phyloP scores from a whole-genome alignment of 306 rosid species.

The Cucurbita moschata region DNA sequence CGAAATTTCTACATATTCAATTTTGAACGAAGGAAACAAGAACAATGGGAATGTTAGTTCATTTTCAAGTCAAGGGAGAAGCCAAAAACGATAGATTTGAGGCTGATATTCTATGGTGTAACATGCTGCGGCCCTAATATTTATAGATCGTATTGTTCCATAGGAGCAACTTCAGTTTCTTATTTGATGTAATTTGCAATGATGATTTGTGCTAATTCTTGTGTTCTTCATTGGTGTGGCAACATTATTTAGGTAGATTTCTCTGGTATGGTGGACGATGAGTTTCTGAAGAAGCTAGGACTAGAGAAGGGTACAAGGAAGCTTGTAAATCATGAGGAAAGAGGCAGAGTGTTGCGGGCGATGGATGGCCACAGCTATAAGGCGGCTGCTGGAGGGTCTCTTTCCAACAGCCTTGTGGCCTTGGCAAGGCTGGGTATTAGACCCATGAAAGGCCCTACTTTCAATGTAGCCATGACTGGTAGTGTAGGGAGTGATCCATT shows the following conservation, averaged over 20 bases:
- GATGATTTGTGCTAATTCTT: background rate
- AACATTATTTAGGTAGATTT: constrained; percentile 57
- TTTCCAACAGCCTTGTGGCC: constrained; percentile 85
- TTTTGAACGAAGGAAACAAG: too few species aligned
- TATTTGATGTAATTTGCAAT: background rate
- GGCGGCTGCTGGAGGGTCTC: constrained; percentile 98
- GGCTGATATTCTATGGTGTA: background rate
- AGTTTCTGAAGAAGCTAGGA: constrained; percentile 56
- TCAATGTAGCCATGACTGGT: constrained; percentile 87
- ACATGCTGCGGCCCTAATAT: background rate
- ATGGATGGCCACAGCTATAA: constrained; percentile 97
- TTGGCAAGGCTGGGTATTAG: constrained; percentile 71
- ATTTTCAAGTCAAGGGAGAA: too few species aligned
- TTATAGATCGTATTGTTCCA: background rate
- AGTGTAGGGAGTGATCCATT: constrained; percentile 84
- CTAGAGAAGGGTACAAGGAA: constrained; percentile 85
- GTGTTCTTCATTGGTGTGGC: background rate
- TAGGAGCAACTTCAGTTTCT: background rate
- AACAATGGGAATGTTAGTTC: too few species aligned
- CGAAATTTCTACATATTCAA: too few species aligned
- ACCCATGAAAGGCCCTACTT: constrained; percentile 32
- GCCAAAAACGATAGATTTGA: too few species aligned
- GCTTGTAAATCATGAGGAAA: constrained; percentile 80
- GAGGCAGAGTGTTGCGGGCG: constrained; percentile 82
- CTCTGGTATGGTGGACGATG: constrained; percentile 71